These are phyloP conservation scores for Crassisporium funariophilum DNA, from an alignment of 768 basidiomycete genomes.

Conservation along the genomic window DNA sequence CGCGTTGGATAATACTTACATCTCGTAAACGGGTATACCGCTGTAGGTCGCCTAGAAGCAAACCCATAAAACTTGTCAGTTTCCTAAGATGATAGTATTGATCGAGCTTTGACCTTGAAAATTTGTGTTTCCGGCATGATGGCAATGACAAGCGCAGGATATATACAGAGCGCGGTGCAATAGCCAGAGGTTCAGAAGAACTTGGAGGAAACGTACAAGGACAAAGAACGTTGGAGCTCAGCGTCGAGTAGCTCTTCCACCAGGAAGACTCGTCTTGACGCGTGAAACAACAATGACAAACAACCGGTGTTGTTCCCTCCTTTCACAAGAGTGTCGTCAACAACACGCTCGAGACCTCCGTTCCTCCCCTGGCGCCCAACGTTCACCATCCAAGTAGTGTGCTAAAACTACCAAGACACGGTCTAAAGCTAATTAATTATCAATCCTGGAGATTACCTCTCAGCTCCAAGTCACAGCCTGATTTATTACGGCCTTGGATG, in stretches of 20 bases:
- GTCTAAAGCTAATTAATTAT: too few species aligned
- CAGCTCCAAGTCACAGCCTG: too few species aligned
- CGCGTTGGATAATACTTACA: conserved; percentile 58
- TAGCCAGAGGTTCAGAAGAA: not conserved
- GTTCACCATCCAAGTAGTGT: too few species aligned
- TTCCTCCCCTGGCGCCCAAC: too few species aligned
- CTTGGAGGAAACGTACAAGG: not conserved
- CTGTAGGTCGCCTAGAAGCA: conserved; percentile 94
- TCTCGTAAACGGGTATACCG: conserved; percentile 91
- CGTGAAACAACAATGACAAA: conserved; percentile 45
- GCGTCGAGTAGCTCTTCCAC: conserved; percentile 18
- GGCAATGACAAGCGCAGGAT: conserved; percentile 4
- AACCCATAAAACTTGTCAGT: conserved; percentile 27
- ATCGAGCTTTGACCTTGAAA: conserved; percentile 66
- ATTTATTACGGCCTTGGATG: too few species aligned
- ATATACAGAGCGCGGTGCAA: not conserved
- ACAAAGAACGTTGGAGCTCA: conserved; percentile 12
- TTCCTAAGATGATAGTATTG: conserved; percentile 11
- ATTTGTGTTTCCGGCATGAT: conserved; percentile 83
- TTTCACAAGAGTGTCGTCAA: not conserved
- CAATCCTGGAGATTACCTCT: too few species aligned
- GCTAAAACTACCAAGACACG: too few species aligned
- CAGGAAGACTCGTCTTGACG: conserved; percentile 38
- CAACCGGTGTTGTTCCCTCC: too few species aligned
- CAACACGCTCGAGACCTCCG: not conserved